A percentile compares a stretch with the other conserved stretches of the same genome.
These are phyloP conservation scores for Clarireedia monteithiana DNA, from an alignment of 2,329 filamentous ascomycete genomes.

Conservation along the genomic window DNA sequence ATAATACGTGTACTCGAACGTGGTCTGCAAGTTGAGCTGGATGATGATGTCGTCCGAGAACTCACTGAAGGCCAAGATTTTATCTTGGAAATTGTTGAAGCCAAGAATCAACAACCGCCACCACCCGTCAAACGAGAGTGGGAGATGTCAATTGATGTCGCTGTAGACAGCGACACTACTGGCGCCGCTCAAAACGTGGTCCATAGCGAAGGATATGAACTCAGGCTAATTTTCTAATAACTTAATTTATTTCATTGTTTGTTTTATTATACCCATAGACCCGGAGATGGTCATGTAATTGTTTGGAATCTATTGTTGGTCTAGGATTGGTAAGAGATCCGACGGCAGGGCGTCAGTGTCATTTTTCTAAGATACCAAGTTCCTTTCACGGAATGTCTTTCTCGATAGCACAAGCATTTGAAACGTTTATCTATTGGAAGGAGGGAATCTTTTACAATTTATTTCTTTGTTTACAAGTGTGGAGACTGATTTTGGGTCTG, in stretches of 20 bases:
- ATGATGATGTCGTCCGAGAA: constrained; percentile 81
- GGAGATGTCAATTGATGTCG: constrained; percentile 51
- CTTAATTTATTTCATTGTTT: constrained; percentile 11
- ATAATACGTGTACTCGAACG: constrained; percentile 65
- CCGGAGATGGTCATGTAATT: constrained; percentile 25
- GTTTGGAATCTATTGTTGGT: constrained; percentile 15
- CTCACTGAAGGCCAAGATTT: constrained; percentile 89
- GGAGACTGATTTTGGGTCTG: too few relatives aligned
- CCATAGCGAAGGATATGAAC: constrained; percentile 27
- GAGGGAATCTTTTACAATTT: background rate
- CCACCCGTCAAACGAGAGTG: constrained; percentile 46
- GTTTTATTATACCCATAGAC: constrained; percentile 21
- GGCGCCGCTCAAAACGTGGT: constrained; percentile 19
- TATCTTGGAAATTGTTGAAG: constrained; percentile 54
- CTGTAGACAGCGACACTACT: constrained; percentile 24
- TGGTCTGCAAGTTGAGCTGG: constrained; percentile 76
- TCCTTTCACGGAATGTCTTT: background rate
- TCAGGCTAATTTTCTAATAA: constrained; percentile 30
- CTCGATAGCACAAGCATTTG: background rate
- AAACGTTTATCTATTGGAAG: background rate
- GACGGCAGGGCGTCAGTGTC: constrained; percentile 7
- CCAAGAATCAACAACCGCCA: constrained; percentile 21
- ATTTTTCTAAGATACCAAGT: constrained; percentile 7
- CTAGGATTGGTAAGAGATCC: constrained; percentile 1
- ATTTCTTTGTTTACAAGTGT: too few relatives aligned